Percentiles rank a stretch among this genome's conserved stretches.
phyloP scores from a whole-genome alignment of 106 monocot genomes.

The Phalaenopsis equestris region DNA sequence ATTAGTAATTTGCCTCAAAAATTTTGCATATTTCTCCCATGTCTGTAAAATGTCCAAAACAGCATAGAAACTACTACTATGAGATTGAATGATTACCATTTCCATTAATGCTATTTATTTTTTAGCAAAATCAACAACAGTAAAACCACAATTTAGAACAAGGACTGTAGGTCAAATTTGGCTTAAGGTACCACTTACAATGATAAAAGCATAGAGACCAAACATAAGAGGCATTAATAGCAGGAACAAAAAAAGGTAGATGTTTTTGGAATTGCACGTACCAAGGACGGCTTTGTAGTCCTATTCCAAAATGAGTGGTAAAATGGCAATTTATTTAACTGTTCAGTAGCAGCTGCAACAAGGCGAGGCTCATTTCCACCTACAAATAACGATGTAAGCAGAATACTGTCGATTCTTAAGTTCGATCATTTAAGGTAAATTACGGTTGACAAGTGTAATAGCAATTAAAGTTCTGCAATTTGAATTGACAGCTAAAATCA shows the following conservation, averaged over 20 bases:
- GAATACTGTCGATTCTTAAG: background rate
- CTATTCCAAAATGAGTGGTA: slow-evolving; percentile 99
- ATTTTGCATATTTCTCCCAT: background rate
- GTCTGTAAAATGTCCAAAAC: background rate
- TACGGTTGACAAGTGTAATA: background rate
- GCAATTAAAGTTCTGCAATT: background rate
- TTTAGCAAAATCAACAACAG: background rate
- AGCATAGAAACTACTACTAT: background rate
- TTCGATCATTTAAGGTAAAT: background rate
- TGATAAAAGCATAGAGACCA: background rate
- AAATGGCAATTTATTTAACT: slow-evolving; percentile 85
- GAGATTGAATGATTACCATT: background rate
- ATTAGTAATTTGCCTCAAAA: background rate
- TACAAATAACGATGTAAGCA: slow-evolving; percentile 16
- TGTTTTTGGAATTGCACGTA: slow-evolving; percentile 13
- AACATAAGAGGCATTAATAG: background rate
- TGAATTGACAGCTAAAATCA: background rate
- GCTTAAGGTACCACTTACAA: background rate
- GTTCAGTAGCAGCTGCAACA: slow-evolving; percentile 70
- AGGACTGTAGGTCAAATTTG: background rate
- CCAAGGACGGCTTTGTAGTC: slow-evolving; percentile 93
- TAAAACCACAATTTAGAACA: background rate
- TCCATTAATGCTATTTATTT: background rate
- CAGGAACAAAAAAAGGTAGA: background rate
- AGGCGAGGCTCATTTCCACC: slow-evolving; percentile 91